Conservation (phyloP, 169 alveolate genomes). For the Cyclospora cayetanensis region DNA sequence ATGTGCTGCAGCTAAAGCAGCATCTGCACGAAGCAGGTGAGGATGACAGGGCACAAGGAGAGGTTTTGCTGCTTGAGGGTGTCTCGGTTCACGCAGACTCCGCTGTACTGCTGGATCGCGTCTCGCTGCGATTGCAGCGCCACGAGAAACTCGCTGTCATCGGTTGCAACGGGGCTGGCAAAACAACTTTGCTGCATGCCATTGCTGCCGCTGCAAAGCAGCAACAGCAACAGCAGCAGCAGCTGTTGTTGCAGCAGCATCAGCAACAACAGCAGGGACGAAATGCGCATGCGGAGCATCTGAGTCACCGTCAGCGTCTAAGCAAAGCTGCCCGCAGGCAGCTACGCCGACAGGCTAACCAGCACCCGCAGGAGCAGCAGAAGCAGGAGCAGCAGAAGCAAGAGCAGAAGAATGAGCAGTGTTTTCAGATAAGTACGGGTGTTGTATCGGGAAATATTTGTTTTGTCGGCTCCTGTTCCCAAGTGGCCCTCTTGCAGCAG, state of each 20-base stretch:
- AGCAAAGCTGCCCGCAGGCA: slow-evolving; percentile 45
- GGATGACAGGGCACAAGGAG: neutral
- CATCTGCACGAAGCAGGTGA: neutral
- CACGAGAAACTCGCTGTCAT: slow-evolving; percentile 39
- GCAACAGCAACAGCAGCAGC: slow-evolving; percentile 14
- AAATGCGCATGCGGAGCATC: neutral
- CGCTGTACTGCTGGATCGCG: slow-evolving; percentile 55
- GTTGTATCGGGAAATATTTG: neutral
- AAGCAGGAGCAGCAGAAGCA: slow-evolving; percentile 1
- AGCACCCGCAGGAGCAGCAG: slow-evolving; percentile 20
- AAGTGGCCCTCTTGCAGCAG: slow-evolving; percentile 64
- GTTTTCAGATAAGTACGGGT: neutral
- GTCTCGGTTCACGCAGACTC: slow-evolving; percentile 52
- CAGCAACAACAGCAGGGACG: slow-evolving; percentile 15
- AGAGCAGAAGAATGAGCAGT: slow-evolving; percentile 33
- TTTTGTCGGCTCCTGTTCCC: neutral
- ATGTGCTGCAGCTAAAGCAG: slow-evolving; percentile 35
- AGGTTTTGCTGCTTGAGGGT: slow-evolving; percentile 47
- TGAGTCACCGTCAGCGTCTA: neutral
- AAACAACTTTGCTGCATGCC: slow-evolving; percentile 53
- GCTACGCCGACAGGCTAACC: neutral
- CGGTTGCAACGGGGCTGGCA: slow-evolving; percentile 75
- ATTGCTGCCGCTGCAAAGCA: slow-evolving; percentile 44
- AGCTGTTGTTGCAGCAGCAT: neutral
- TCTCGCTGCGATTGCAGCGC: slow-evolving; percentile 56